Base-by-base conservation (phyloP, 2,329 filamentous ascomycete species). In the Colletotrichum sp. region DNA sequence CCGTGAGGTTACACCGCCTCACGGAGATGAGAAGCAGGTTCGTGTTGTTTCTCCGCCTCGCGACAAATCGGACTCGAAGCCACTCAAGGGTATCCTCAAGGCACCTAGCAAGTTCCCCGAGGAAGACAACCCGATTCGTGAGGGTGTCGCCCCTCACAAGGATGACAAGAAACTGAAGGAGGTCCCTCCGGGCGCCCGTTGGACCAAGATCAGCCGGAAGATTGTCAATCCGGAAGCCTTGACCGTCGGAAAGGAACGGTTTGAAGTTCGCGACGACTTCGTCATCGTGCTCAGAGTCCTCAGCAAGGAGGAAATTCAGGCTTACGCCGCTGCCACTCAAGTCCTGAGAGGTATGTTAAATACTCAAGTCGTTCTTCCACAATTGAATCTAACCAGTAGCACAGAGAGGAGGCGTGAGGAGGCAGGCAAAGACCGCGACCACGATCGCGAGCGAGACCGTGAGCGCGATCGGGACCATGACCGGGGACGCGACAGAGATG, bases 61-160 rank as follows among this genome's bases (percentile, higher is more conserved):
- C 69, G 87, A 92, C 75, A 90, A 92, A 81, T 86, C 88, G 24
- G 93, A 95, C 21, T 89, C 90, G 55, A 94, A 95, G 78, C 90
- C 92, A 21, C 91, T 95, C 75, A 97, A 94, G 84, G 93, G 96
- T 18, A 99, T 99, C 72, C 88, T 99, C 59, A 97, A 98, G 84
- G 90, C 92, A 71, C 96, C 96, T 1, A 95, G 92, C 18, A 94
- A 94, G 80, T 99, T 98, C 81, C 96, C 96, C 0, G 96, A 98
- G 81, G 94, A 98, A 77, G 91, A 92, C 1, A 93, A 96, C 79
- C 94, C 95, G 0, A 90, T 98, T 44, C 92, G 96, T 24, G 96
- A 98, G 83, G 96, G 96, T 18, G 96, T 98, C 8, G 96, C 96
- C 3, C 96, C 96, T n/a, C 91, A 98, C 82, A 98, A 98, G 85